A percentile compares a stretch with the other conserved stretches of the same genome.
Evolutionary conservation across 768 basidiomycete genomes (phyloP).

Genomic region (Mycena maculata): DNA sequence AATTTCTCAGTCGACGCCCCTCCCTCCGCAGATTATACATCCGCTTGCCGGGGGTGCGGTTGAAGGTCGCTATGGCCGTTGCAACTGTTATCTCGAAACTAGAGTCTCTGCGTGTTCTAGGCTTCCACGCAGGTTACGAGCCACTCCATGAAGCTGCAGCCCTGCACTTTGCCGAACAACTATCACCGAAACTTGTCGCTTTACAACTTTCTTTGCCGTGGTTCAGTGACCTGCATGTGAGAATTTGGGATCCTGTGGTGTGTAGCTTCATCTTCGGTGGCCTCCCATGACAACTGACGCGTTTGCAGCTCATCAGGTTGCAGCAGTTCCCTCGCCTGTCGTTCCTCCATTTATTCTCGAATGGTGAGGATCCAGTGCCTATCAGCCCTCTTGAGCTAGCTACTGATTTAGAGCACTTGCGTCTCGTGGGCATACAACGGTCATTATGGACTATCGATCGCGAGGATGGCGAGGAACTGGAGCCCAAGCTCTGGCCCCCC

Average conservation of each 20-base stretch:
- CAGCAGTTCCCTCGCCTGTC: slow-evolving; percentile 44
- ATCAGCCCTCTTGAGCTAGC: slow-evolving; percentile 50
- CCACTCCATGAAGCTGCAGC: slow-evolving; percentile 41
- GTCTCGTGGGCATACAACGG: slow-evolving; percentile 52
- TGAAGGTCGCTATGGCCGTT: slow-evolving; percentile 37
- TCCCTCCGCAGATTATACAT: slow-evolving; percentile 49
- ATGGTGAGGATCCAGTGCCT: slow-evolving; percentile 42
- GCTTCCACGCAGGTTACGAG: slow-evolving; percentile 51
- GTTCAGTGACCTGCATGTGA: slow-evolving; percentile 35
- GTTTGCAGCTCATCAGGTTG: slow-evolving; percentile 37
- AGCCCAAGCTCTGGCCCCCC: slow-evolving; percentile 49
- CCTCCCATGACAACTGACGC: neutral
- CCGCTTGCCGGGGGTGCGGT: slow-evolving; percentile 44
- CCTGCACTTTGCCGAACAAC: slow-evolving; percentile 35
- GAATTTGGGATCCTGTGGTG: slow-evolving; percentile 44
- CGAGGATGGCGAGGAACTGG: slow-evolving; percentile 40
- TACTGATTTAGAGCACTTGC: slow-evolving; percentile 44
- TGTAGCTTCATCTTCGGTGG: slow-evolving; percentile 2
- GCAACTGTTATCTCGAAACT: slow-evolving; percentile 43
- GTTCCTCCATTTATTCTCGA: slow-evolving; percentile 54
- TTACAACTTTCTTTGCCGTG: slow-evolving; percentile 53
- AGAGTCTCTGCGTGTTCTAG: slow-evolving; percentile 47
- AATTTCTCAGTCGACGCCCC: slow-evolving; percentile 46
- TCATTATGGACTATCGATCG: slow-evolving; percentile 51
- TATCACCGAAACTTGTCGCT: slow-evolving; percentile 47